These are phyloP conservation scores for Isoetes taiwanensis DNA, from an alignment of 75 land plant genomes.

Conservation along the genomic window DNA sequence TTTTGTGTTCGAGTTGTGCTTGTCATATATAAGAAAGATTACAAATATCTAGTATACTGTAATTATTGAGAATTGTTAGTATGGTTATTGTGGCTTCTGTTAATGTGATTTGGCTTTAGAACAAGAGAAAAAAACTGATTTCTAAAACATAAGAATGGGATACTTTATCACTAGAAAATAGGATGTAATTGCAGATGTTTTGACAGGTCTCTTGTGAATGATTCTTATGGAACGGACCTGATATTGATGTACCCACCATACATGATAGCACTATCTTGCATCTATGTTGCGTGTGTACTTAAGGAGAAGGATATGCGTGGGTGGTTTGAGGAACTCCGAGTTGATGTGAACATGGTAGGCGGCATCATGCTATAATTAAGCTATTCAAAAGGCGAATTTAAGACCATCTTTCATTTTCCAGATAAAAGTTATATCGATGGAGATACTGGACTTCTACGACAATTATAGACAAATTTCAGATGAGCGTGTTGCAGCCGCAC, in stretches of 20 bases:
- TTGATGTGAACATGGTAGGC: conserved; percentile 95
- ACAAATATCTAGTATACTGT: no score
- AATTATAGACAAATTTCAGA: conserved; percentile 35
- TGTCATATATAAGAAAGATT: no score
- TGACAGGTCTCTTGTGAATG: conserved; percentile 94
- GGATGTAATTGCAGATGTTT: no score
- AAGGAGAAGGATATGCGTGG: conserved; percentile 72
- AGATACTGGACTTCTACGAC: conserved; percentile 86
- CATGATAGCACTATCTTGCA: conserved; percentile 95
- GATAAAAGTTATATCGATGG: conserved; percentile 88
- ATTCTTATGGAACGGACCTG: conserved; percentile 81
- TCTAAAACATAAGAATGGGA: no score
- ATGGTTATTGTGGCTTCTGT: not conserved
- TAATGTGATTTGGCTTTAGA: not conserved
- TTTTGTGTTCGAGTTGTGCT: not conserved
- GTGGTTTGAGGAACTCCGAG: conserved; percentile 98
- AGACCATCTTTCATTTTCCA: conserved; percentile 30
- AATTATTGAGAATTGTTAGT: no score
- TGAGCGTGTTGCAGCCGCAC: conserved; percentile 44
- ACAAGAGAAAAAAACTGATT: not conserved
- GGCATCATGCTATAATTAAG: no score
- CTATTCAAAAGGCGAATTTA: no score
- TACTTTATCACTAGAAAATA: no score
- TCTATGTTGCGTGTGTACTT: conserved; percentile 71
- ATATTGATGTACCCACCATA: conserved; percentile 84